Evolutionary conservation across 2,329 filamentous ascomycete genomes (phyloP).

Genomic region (Orbilia blumenaviensis): DNA sequence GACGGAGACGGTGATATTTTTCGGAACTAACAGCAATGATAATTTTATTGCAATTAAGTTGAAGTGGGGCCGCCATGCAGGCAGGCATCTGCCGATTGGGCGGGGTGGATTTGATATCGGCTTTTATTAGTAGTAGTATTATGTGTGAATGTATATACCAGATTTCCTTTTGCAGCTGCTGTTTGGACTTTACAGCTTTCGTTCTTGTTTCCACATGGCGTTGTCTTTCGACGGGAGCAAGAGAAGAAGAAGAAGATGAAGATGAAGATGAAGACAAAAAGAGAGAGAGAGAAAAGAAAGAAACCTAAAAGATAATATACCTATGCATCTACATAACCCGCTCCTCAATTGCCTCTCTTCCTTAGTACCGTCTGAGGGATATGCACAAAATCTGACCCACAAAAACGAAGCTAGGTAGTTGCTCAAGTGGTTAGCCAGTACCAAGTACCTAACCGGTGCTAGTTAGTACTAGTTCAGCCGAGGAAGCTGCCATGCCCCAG

Average conservation of each 20-base stretch:
- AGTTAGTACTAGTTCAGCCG: conserved; percentile 23
- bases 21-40: not conserved
- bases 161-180: conserved; percentile 4
- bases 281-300: not conserved
- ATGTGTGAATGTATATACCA: conserved; percentile 51
- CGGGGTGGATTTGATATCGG: not conserved
- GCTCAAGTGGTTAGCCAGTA: no score
- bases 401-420: no score
- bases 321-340: no score
- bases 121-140: conserved; percentile 10
- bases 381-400: no score
- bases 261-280: no score
- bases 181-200: conserved; percentile 13
- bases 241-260: not conserved
- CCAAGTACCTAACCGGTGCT: not conserved
- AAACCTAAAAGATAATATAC: conserved; percentile 1
- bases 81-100: conserved; percentile 16
- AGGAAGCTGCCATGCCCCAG: conserved; percentile 2
- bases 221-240: conserved; percentile 43
- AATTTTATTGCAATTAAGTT: not conserved
- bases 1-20: not conserved
- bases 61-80: not conserved
- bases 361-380: no score
- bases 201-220: conserved; percentile 36
- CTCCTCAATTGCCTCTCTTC: no score